phyloP scores from a whole-genome alignment of 2,329 filamentous ascomycete genomes.

The Xylaria sp. region DNA sequence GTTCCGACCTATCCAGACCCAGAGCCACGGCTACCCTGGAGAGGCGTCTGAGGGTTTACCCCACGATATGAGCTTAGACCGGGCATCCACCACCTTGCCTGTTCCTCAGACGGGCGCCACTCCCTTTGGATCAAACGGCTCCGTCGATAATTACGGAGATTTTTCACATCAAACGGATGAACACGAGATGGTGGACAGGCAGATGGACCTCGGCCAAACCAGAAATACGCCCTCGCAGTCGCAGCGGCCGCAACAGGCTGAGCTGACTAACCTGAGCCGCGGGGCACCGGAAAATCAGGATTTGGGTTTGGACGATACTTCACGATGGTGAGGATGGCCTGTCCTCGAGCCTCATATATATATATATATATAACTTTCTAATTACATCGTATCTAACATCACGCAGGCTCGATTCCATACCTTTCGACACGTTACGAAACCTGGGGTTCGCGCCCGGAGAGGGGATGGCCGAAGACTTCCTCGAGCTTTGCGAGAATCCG shows the following conservation, averaged over 20 bases:
- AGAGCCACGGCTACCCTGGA: conserved; percentile 18
- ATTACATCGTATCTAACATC: conserved; percentile 9
- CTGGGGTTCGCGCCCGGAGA: conserved; percentile 39
- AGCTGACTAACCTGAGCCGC: conserved; percentile 8
- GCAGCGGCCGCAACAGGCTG: conserved; percentile 17
- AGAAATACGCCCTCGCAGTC: conserved; percentile 16
- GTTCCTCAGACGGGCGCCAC: conserved; percentile 16
- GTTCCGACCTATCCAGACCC: conserved; percentile 26
- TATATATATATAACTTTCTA: too few relatives aligned
- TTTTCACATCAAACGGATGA: conserved; percentile 17
- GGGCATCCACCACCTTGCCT: conserved; percentile 9
- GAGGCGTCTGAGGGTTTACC: conserved; percentile 20
- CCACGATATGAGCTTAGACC: conserved; percentile 12
- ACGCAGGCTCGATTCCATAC: conserved; percentile 37
- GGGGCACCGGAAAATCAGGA: conserved; percentile 13
- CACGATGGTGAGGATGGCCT: conserved; percentile 32
- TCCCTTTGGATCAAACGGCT: conserved; percentile 28
- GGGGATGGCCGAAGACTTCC: conserved; percentile 38
- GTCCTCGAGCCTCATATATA: too few relatives aligned
- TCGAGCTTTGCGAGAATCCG: conserved; percentile 39
- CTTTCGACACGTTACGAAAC: conserved; percentile 38
- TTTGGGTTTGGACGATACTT: conserved; percentile 29
- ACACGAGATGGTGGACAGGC: conserved; percentile 16
- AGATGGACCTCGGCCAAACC: conserved; percentile 15
- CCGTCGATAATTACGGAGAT: conserved; percentile 23